Conservation (phyloP, 23 red algal species). For the Gracilaria domingensis region DNA sequence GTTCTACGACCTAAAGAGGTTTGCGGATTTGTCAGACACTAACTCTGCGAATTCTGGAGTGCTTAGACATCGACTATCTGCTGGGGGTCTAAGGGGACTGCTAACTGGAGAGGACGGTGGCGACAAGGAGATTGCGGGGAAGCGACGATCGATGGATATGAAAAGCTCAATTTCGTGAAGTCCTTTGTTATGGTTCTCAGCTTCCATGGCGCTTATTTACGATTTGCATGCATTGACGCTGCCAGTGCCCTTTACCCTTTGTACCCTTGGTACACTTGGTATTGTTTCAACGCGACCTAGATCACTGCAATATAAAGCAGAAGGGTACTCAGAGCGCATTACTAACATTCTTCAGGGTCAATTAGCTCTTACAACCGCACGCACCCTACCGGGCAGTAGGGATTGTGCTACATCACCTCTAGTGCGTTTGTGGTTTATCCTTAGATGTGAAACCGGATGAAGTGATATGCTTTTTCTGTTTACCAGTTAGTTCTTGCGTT, state of each 20-base stretch:
- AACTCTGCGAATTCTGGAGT: slow-evolving; percentile 10
- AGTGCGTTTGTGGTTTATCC: background rate
- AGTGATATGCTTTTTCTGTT: no score
- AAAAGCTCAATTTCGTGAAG: background rate
- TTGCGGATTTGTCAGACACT: background rate
- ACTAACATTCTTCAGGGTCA: no score
- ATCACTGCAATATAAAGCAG: no score
- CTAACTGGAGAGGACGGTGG: background rate
- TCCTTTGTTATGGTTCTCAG: background rate
- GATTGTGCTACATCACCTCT: no score
- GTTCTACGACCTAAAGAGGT: slow-evolving; percentile 49
- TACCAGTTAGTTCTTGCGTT: background rate
- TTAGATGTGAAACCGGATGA: background rate
- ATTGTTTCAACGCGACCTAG: no score
- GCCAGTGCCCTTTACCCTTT: background rate
- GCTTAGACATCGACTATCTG: slow-evolving; percentile 46
- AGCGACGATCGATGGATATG: slow-evolving; percentile 25
- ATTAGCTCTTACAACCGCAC: no score
- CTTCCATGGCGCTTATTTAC: slow-evolving; percentile 8
- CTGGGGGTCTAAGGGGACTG: slow-evolving; percentile 16
- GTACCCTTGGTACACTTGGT: no score
- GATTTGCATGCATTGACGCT: slow-evolving; percentile 7
- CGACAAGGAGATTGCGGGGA: background rate
- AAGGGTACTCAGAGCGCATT: no score
- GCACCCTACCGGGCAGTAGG: no score